phyloP scores from a whole-genome alignment of 106 monocot species.

The Dendrobium huoshanense region DNA sequence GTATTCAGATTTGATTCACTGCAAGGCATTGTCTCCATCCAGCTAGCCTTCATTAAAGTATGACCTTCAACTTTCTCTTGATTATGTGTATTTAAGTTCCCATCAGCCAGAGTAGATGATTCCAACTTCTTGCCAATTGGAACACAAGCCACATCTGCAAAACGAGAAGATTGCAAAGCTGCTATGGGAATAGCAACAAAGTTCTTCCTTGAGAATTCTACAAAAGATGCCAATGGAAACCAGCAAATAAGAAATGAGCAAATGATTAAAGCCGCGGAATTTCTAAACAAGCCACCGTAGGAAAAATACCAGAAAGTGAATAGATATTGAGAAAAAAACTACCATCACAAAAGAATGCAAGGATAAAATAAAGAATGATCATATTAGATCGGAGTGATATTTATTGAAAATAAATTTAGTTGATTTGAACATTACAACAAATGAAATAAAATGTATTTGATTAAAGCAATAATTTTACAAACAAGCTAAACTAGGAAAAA shows the following conservation, averaged over 20 bases:
- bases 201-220: conserved; percentile 45
- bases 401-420: too few species aligned
- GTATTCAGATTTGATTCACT: conserved; percentile 5
- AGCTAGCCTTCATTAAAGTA: neutral
- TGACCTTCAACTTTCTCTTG: conserved; percentile 6
- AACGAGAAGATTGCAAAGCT: conserved; percentile 41
- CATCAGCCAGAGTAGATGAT: conserved; percentile 3
- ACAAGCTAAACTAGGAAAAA: too few species aligned
- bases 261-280: neutral
- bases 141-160: conserved; percentile 30
- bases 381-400: too few species aligned
- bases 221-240: conserved; percentile 7
- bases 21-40: conserved; percentile 3
- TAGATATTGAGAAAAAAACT: neutral
- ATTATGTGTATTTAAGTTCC: conserved; percentile 1
- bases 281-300: neutral
- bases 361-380: too few species aligned
- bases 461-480: too few species aligned
- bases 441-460: too few species aligned
- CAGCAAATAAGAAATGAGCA: neutral
- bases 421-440: too few species aligned
- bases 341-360: too few species aligned
- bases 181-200: conserved; percentile 45
- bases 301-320: neutral
- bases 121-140: neutral